Percentiles rank a stretch among this genome's conserved stretches.
Evolutionary conservation across 805 yeast genomes (phyloP).

Genomic region (Lachancea nothofagi): DNA sequence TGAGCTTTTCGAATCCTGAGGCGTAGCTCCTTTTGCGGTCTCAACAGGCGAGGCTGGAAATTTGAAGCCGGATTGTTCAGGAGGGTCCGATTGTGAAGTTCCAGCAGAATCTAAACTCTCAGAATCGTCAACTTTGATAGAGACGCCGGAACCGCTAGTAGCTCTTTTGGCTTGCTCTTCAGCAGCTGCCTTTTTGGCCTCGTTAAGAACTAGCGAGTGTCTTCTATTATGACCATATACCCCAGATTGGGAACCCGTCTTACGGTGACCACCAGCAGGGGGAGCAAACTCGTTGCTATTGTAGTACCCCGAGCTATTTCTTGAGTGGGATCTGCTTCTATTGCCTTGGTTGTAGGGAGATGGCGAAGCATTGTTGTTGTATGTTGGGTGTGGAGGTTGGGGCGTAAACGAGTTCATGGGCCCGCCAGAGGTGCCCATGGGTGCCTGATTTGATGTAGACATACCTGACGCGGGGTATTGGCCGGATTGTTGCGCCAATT

Average conservation of each 20-base stretch:
- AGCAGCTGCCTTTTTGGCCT: slow-evolving; percentile 96
- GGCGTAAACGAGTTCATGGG: slow-evolving; percentile 21
- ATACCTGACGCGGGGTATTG: slow-evolving; percentile 38
- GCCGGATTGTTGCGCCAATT: slow-evolving; percentile 51
- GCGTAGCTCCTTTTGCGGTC: slow-evolving; percentile 13
- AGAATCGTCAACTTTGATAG: slow-evolving; percentile 21
- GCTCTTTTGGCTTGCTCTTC: slow-evolving; percentile 71
- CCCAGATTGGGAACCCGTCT: slow-evolving; percentile 43
- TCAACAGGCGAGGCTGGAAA: slow-evolving; percentile 33
- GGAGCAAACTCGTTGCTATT: slow-evolving; percentile 14
- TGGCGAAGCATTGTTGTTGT: slow-evolving; percentile 12
- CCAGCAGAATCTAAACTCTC: slow-evolving; percentile 2
- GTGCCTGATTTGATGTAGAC: slow-evolving; percentile 21
- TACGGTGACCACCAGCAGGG: slow-evolving; percentile 37
- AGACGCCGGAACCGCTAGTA: slow-evolving; percentile 17
- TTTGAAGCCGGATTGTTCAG: slow-evolving; percentile 23
- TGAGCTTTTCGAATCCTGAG: slow-evolving; percentile 20
- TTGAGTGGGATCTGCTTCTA: slow-evolving; percentile 34
- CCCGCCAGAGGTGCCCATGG: slow-evolving; percentile 19
- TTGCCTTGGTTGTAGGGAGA: slow-evolving; percentile 12
- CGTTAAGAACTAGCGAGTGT: slow-evolving; percentile 85
- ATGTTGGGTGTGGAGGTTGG: slow-evolving; percentile 30
- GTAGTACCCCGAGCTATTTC: slow-evolving; percentile 33
- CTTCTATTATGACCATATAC: slow-evolving; percentile 78
- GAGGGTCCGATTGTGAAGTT: slow-evolving; percentile 9